Evolutionary conservation across 208 protist species (phyloP).

Genomic region (Strigomonas culicis): DNA sequence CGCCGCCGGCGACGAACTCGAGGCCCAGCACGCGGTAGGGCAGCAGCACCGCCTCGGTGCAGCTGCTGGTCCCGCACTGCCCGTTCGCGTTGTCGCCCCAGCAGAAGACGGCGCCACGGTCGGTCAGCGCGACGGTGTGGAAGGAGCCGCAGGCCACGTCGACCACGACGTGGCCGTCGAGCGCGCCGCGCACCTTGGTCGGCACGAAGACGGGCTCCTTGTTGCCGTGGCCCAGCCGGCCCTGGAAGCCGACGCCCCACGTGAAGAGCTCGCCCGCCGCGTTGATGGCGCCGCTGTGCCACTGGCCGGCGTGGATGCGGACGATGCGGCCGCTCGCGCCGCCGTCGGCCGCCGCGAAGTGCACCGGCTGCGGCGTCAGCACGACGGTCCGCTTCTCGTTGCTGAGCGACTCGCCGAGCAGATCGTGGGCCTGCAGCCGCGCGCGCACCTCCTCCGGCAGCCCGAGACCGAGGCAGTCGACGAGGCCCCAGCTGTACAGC

Average conservation of each 20-base stretch:
- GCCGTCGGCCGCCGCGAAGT: slow-evolving; percentile 25
- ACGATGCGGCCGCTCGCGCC: slow-evolving; percentile 25
- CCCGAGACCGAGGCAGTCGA: slow-evolving; percentile 81
- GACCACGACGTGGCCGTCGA: slow-evolving; percentile 55
- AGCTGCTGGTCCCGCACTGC: slow-evolving; percentile 42
- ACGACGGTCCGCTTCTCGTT: slow-evolving; percentile 74
- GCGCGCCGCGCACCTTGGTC: slow-evolving; percentile 53
- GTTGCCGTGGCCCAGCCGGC: slow-evolving; percentile 72
- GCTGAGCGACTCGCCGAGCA: slow-evolving; percentile 72
- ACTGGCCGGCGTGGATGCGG: slow-evolving; percentile 80
- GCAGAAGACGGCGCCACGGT: slow-evolving; percentile 62
- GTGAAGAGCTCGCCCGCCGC: slow-evolving; percentile 74
- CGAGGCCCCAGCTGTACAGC: slow-evolving; percentile 83
- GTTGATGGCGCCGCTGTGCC: slow-evolving; percentile 85
- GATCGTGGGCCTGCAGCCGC: slow-evolving; percentile 18
- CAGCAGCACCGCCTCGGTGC: slow-evolving; percentile 49
- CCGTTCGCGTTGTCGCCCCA: slow-evolving; percentile 87
- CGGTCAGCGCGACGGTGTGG: slow-evolving; percentile 77
- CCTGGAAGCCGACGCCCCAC: slow-evolving; percentile 87
- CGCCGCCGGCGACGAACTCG: slow-evolving; percentile 74
- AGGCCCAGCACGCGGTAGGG: slow-evolving; percentile 75
- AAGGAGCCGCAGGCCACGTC: slow-evolving; percentile 83
- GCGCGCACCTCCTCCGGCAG: slow-evolving; percentile 47
- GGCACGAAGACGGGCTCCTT: slow-evolving; percentile 62
- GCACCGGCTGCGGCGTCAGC: slow-evolving; percentile 63